Conservation (phyloP, 2,329 filamentous ascomycete genomes). For the Pseudocercospora cruenta region DNA sequence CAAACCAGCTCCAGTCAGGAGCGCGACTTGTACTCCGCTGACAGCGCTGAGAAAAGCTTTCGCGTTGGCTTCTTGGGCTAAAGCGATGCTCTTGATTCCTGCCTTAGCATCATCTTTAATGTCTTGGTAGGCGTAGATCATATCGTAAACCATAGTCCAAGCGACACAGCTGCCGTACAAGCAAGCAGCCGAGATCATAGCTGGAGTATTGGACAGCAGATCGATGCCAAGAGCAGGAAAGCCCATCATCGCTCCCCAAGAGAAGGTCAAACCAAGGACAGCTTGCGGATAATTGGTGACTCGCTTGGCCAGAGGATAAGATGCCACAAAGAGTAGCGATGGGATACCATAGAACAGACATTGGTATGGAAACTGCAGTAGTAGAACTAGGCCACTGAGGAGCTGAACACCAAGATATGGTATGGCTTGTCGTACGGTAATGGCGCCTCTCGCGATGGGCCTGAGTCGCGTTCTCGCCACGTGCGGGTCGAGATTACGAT, state of each 20-base stretch:
- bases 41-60: conserved; percentile 75
- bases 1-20: conserved; percentile 71
- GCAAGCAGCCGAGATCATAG: conserved; percentile 67
- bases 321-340: conserved; percentile 71
- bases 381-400: conserved; percentile 70
- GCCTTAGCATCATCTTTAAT: conserved; percentile 83
- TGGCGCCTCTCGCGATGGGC: conserved; percentile 77
- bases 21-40: conserved; percentile 67
- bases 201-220: conserved; percentile 65
- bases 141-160: conserved; percentile 89
- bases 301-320: conserved; percentile 82
- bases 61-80: conserved; percentile 76
- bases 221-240: conserved; percentile 82
- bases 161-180: conserved; percentile 79
- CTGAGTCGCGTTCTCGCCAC: conserved; percentile 76
- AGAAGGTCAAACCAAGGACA: conserved; percentile 81
- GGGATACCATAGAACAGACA: conserved; percentile 80
- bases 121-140: conserved; percentile 93
- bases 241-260: conserved; percentile 86
- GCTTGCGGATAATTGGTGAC: conserved; percentile 86
- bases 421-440: conserved; percentile 72
- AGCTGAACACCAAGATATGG: conserved; percentile 76
- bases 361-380: conserved; percentile 73
- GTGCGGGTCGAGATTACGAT: conserved; percentile 81
- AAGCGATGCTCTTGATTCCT: conserved; percentile 84